A percentile compares a stretch with the other conserved stretches of the same genome.
Evolutionary conservation across 371 early-diverging fungal genomes (phyloP).

Genomic region (Apophysomyces trapeziformis): DNA sequence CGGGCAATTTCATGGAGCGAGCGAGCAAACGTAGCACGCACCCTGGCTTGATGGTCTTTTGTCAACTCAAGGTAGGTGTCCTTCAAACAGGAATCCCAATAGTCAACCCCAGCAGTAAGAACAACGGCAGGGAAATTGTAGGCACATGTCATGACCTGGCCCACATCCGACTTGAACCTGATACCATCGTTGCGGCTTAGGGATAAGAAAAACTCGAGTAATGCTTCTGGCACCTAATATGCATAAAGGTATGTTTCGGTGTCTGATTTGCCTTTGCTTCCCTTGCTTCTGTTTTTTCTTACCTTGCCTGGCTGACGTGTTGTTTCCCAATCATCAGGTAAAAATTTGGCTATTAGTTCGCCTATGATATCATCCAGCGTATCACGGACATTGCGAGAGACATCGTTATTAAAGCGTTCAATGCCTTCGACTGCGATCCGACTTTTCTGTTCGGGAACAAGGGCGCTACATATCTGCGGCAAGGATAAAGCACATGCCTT

Average conservation of each 20-base stretch:
- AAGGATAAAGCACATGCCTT: constrained; percentile 49
- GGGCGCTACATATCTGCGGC: constrained; percentile 44
- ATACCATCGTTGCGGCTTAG: constrained; percentile 21
- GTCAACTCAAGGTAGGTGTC: constrained; percentile 42
- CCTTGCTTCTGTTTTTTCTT: constrained; percentile 12
- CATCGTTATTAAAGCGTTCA: constrained; percentile 46
- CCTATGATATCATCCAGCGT: constrained; percentile 54
- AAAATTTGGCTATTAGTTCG: constrained; percentile 53
- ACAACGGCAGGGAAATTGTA: constrained; percentile 59
- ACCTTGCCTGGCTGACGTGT: constrained; percentile 33
- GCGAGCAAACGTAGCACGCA: constrained; percentile 52
- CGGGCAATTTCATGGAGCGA: constrained; percentile 57
- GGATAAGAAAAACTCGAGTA: constrained; percentile 26
- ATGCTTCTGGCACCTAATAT: constrained; percentile 21
- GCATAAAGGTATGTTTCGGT: no score
- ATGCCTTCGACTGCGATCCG: constrained; percentile 41
- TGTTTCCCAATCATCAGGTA: constrained; percentile 40
- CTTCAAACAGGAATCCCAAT: constrained; percentile 45
- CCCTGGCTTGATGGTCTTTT: constrained; percentile 49
- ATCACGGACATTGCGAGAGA: constrained; percentile 52
- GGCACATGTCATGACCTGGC: constrained; percentile 53
- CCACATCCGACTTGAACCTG: constrained; percentile 33
- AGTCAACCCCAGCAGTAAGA: constrained; percentile 51
- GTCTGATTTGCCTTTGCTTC: neutral
- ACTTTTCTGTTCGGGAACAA: constrained; percentile 40